phyloP scores from a whole-genome alignment of 176 grass and related monocot species.

The Sorghum bicolor region DNA sequence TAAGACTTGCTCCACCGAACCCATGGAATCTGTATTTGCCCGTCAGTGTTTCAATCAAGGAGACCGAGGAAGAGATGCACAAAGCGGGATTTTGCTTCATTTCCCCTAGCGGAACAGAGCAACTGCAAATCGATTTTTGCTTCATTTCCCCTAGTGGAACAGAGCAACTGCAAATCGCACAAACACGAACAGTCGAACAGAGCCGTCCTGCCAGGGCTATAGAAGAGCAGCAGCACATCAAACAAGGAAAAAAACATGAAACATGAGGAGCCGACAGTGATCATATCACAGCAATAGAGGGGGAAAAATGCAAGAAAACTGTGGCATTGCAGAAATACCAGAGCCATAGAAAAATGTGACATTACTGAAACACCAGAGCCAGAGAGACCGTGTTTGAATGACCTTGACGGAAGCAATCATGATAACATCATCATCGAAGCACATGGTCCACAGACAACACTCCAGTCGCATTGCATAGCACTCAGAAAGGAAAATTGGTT shows the following conservation, averaged over 20 bases:
- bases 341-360: background rate
- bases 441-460: background rate
- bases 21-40: too few relatives aligned
- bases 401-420: background rate
- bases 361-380: background rate
- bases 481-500: background rate
- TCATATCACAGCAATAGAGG: background rate
- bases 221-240: background rate
- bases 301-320: background rate
- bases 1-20: too few relatives aligned
- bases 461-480: slow-evolving; percentile 1
- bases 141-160: background rate
- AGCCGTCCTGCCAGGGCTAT: too few relatives aligned
- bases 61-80: too few relatives aligned
- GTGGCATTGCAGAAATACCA: background rate
- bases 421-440: background rate
- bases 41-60: too few relatives aligned
- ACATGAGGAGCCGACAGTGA: background rate
- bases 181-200: background rate
- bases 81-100: background rate
- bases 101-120: background rate
- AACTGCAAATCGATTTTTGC: background rate
- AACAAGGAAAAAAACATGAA: background rate
- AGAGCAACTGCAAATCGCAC: background rate
- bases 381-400: background rate